Conservation (phyloP, 495 filamentous ascomycete genomes). For the Trichoderma parareesei region DNA sequence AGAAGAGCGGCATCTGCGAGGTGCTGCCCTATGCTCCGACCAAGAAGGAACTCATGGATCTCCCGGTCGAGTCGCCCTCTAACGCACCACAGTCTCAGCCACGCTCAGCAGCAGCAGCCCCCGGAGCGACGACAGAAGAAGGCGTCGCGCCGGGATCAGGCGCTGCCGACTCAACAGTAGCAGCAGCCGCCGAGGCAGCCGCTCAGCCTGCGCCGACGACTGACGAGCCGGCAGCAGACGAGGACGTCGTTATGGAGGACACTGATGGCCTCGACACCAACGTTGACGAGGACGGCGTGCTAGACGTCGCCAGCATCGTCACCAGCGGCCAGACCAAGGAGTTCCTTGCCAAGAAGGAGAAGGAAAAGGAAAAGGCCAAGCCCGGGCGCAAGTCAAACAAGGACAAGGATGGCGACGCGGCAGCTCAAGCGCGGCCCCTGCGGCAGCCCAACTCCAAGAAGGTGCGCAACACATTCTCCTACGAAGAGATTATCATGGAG, state of each 20-base stretch:
- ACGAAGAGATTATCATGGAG: conserved; percentile 66
- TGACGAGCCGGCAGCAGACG: conserved; percentile 22
- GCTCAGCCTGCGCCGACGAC: conserved; percentile 16
- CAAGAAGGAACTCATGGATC: conserved; percentile 45
- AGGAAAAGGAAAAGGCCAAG: conserved; percentile 69
- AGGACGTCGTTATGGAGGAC: conserved; percentile 43
- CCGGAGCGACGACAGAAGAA: conserved; percentile 21
- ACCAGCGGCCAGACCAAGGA: conserved; percentile 85
- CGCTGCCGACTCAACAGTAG: not conserved
- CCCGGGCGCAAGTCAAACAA: conserved; percentile 33
- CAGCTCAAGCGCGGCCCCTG: conserved; percentile 42
- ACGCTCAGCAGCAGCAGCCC: conserved; percentile 21
- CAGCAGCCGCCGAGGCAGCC: conserved; percentile 21
- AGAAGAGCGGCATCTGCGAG: conserved; percentile 82
- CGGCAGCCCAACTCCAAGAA: conserved; percentile 78
- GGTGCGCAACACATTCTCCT: conserved; percentile 68
- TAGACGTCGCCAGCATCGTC: conserved; percentile 92
- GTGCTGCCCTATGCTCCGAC: conserved; percentile 61
- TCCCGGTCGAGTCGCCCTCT: conserved; percentile 52
- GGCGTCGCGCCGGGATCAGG: conserved; percentile 14
- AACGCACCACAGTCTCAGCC: conserved; percentile 44
- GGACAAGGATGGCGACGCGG: conserved; percentile 52
- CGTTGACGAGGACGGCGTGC: conserved; percentile 67
- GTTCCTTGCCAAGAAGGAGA: conserved; percentile 83
- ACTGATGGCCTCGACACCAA: conserved; percentile 37